Percentiles rank a stretch among this genome's conserved stretches.
Evolutionary conservation across 257 asterid species (phyloP).

Genomic region (Orobanche coerulescens): DNA sequence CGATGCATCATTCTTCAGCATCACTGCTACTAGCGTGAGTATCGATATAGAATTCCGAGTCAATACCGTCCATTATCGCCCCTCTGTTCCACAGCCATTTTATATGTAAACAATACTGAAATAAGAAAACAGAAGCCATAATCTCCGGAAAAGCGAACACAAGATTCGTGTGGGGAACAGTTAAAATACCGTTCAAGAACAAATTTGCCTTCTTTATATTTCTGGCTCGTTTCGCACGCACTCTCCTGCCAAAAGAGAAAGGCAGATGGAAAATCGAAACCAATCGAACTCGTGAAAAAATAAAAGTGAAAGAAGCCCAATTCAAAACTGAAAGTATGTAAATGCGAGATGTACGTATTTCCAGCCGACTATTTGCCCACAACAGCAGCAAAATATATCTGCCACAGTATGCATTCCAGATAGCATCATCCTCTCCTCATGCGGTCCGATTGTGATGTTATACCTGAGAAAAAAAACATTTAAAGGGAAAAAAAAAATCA

Average conservation of each 20-base stretch:
- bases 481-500: neutral
- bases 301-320: neutral
- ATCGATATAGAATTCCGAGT: constrained; percentile 46
- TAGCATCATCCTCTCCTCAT: constrained; percentile 64
- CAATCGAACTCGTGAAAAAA: too few species aligned
- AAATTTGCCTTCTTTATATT: constrained; percentile 68
- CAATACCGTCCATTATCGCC: constrained; percentile 45
- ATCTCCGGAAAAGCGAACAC: neutral
- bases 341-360: constrained; percentile 42
- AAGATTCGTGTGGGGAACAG: neutral
- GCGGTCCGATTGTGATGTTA: constrained; percentile 49
- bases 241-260: constrained; percentile 38
- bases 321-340: neutral
- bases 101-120: neutral
- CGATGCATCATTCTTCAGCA: constrained; percentile 47
- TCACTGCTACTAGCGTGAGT: constrained; percentile 43
- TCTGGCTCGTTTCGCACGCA: constrained; percentile 55
- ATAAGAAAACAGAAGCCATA: neutral
- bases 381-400: constrained; percentile 60
- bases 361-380: constrained; percentile 77
- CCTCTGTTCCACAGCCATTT: constrained; percentile 33
- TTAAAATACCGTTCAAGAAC: constrained; percentile 53
- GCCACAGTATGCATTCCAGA: constrained; percentile 69
- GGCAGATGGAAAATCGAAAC: neutral
- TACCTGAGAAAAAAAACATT: constrained; percentile 28